Conservation (phyloP, 2,329 filamentous ascomycete species). For the Venturia aucupariae region DNA sequence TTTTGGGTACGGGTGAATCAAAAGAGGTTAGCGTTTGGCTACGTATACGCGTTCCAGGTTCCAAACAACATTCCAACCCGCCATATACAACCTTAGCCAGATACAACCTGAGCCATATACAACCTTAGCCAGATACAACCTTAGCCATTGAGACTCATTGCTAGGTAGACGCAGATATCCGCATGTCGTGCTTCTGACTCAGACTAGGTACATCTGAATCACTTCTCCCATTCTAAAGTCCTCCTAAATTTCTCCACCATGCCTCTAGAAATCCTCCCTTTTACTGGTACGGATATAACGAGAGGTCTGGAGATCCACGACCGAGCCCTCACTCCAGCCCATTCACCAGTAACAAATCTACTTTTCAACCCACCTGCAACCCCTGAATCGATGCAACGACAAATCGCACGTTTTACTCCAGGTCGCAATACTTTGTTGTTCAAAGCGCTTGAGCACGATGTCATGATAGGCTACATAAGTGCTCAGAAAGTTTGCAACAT, state of each 20-base stretch:
- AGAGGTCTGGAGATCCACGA: neutral
- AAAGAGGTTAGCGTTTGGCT: no score
- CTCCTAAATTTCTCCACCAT: neutral
- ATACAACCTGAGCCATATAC: no score
- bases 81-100: no score
- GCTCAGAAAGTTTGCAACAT: neutral
- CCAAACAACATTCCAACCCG: no score
- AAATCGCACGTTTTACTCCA: neutral
- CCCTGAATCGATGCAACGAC: neutral
- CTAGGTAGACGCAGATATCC: no score
- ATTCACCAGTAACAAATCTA: neutral
- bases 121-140: no score
- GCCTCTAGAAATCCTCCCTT: neutral
- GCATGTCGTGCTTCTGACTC: no score
- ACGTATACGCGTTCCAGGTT: no score
- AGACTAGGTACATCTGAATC: no score
- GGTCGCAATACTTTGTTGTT: neutral
- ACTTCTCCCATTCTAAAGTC: no score
- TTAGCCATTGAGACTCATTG: no score
- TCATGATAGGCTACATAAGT: neutral
- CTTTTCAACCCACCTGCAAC: constrained; percentile 1
- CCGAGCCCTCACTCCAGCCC: neutral
- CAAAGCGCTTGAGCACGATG: neutral
- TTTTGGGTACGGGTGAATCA: no score
- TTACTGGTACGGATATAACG: neutral